These are phyloP conservation scores for Brassica juncea DNA, from an alignment of 345 rosid genomes.

Conservation along the genomic window DNA sequence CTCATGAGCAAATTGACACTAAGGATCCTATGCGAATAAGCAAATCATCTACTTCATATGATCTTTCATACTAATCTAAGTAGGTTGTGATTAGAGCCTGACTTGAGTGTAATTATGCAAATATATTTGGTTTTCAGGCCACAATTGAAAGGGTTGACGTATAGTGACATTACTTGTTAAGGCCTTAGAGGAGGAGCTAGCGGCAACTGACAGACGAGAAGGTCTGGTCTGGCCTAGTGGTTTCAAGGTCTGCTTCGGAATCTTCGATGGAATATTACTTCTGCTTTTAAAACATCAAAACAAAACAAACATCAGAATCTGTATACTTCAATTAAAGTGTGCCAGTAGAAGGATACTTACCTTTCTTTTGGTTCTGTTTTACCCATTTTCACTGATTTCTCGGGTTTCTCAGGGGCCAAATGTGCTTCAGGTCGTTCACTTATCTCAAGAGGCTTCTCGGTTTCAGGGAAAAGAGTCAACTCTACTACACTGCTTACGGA, in stretches of 20 bases:
- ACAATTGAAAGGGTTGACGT: background rate
- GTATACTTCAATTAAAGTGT: background rate
- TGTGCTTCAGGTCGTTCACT: constrained; percentile 26
- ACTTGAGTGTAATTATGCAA: background rate
- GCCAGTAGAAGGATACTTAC: constrained; percentile 44
- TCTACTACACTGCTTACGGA: constrained; percentile 71
- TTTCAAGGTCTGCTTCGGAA: constrained; percentile 58
- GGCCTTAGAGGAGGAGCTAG: constrained; percentile 55
- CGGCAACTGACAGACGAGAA: constrained; percentile 53
- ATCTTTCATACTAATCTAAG: background rate
- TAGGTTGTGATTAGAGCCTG: background rate
- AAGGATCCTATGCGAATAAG: background rate
- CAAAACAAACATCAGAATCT: constrained; percentile 13
- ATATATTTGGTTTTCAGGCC: background rate
- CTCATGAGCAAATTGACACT: background rate
- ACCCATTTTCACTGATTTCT: constrained; percentile 45
- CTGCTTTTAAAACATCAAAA: constrained; percentile 31
- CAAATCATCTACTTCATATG: constrained; percentile 1
- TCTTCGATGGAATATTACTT: constrained; percentile 48
- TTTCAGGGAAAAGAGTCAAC: constrained; percentile 75
- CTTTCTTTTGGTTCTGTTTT: constrained; percentile 49
- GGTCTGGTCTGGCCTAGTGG: constrained; percentile 46
- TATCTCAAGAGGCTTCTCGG: constrained; percentile 40
- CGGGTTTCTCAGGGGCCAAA: constrained; percentile 38
- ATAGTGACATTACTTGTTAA: constrained; percentile 49